phyloP scores from a whole-genome alignment of 2,329 filamentous ascomycete species.

The Xylaria sp. region DNA sequence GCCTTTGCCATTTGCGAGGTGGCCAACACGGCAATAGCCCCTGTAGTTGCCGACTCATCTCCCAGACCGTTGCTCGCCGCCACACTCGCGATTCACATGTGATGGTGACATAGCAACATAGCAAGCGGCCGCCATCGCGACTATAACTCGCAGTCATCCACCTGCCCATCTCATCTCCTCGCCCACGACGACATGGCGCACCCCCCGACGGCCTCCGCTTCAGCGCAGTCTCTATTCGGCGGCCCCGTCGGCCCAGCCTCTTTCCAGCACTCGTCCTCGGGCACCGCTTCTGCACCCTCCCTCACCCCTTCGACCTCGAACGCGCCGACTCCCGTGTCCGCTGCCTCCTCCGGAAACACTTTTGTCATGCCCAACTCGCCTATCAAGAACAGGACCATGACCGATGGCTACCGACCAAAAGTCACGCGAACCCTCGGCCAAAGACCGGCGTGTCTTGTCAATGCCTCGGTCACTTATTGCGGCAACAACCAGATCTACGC shows the following conservation, averaged over 20 bases:
- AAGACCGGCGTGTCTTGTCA: constrained; percentile 92
- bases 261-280: constrained; percentile 43
- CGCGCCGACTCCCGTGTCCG: constrained; percentile 58
- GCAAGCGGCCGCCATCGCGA: constrained; percentile 13
- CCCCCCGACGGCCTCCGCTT: constrained; percentile 41
- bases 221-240: constrained; percentile 48
- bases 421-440: constrained; percentile 82
- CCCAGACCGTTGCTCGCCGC: background rate
- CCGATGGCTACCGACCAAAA: constrained; percentile 84
- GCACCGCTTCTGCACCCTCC: constrained; percentile 43
- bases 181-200: constrained; percentile 42
- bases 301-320: constrained; percentile 51
- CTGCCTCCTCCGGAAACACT: constrained; percentile 74
- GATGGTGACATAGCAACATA: constrained; percentile 32
- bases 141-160: constrained; percentile 10
- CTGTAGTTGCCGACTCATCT: background rate
- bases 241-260: constrained; percentile 41
- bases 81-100: constrained; percentile 26
- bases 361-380: constrained; percentile 93
- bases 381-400: constrained; percentile 69
- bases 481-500: constrained; percentile 98
- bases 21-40: background rate
- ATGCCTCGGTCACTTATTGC: constrained; percentile 98
- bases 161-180: background rate
- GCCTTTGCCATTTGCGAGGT: background rate